Conservation (phyloP, 352 stramenopile genomes). For the Phytophthora melonis region DNA sequence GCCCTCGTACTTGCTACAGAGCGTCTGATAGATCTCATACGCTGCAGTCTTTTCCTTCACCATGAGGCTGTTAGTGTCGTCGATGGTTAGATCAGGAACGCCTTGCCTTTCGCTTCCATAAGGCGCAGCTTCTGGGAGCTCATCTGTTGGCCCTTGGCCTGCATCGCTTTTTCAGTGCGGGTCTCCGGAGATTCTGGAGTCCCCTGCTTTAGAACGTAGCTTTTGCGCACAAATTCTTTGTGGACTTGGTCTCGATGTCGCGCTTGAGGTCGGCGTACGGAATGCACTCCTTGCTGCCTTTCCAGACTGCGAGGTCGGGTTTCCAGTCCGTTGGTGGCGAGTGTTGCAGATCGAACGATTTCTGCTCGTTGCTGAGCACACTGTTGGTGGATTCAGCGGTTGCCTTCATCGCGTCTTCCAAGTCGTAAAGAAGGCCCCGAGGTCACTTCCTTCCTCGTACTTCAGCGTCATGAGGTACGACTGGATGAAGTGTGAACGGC, state of each 20-base stretch:
- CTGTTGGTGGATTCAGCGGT: too few relatives aligned
- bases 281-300: constrained; percentile 13
- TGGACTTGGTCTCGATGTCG: constrained; percentile 22
- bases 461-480: constrained; percentile 17
- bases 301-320: background rate
- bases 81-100: background rate
- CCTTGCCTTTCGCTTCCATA: constrained; percentile 9
- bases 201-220: constrained; percentile 21
- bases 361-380: too few relatives aligned
- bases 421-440: background rate
- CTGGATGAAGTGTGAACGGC: constrained; percentile 20
- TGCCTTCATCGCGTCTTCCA: too few relatives aligned
- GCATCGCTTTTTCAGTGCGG: constrained; percentile 10
- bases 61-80: constrained; percentile 20
- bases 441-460: background rate
- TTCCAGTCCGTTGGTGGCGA: too few relatives aligned
- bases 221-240: constrained; percentile 10
- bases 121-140: constrained; percentile 14
- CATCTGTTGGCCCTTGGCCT: constrained; percentile 13
- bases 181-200: constrained; percentile 16
- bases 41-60: constrained; percentile 17
- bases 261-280: constrained; percentile 19
- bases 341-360: too few relatives aligned
- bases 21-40: constrained; percentile 16
- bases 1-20: constrained; percentile 18